Conservation (phyloP, 2,329 filamentous ascomycete species). For the Leptoxyphium fumago region DNA sequence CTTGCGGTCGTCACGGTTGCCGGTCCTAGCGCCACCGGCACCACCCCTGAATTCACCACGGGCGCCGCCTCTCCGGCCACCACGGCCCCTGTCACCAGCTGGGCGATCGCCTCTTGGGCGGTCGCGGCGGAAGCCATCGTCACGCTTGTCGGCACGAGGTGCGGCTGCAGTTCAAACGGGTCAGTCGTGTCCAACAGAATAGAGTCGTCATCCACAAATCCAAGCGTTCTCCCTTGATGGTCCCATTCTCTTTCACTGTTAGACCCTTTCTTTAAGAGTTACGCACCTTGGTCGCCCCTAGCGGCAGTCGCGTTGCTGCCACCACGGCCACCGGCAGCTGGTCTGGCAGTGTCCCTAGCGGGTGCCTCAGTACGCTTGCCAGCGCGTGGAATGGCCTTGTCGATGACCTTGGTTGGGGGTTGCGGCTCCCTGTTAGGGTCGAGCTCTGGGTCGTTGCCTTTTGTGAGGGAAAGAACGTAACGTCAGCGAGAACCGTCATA, state of each 20-base stretch:
- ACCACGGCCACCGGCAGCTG: conserved; percentile 31
- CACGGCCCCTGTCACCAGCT: conserved; percentile 28
- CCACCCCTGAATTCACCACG: conserved; percentile 42
- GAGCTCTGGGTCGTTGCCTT: conserved; percentile 56
- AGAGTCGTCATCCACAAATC: not conserved
- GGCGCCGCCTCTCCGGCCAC: conserved; percentile 35
- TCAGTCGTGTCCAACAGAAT: not conserved
- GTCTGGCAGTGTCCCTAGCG: conserved; percentile 23
- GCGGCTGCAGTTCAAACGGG: conserved; percentile 37
- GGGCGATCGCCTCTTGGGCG: conserved; percentile 29
- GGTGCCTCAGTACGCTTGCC: conserved; percentile 79
- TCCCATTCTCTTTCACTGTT: not conserved
- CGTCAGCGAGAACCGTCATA: not conserved
- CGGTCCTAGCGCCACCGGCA: conserved; percentile 24
- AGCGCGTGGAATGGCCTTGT: conserved; percentile 63
- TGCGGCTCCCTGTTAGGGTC: conserved; percentile 60
- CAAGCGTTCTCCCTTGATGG: not conserved
- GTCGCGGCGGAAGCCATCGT: conserved; percentile 46
- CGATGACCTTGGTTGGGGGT: conserved; percentile 74
- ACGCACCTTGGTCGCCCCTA: conserved; percentile 81
- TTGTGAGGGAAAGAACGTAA: conserved; percentile 13
- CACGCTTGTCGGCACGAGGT: conserved; percentile 60
- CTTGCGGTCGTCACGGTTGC: conserved; percentile 44
- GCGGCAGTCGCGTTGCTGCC: conserved; percentile 43
- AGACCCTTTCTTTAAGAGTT: not conserved